Evolutionary conservation across 176 grass and related monocot genomes (phyloP).

Genomic region (Raddia distichophylla): DNA sequence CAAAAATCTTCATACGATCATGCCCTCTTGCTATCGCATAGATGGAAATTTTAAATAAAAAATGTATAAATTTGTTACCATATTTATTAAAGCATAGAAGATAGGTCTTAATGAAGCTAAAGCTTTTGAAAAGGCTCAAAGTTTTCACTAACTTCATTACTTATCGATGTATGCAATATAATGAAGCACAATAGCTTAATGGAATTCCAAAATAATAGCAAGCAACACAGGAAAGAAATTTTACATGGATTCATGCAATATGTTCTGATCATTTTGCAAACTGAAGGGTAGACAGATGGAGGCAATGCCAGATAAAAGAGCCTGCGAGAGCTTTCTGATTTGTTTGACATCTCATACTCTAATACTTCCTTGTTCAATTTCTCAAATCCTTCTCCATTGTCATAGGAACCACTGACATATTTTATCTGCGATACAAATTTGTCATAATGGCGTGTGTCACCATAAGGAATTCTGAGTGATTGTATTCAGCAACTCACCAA

Average conservation of each 20-base stretch:
- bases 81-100: conserved; percentile 16
- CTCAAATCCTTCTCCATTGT: conserved; percentile 80
- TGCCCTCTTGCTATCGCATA: conserved; percentile 14
- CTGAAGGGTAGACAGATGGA: conserved; percentile 98
- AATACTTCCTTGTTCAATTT: conserved; percentile 83
- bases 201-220: not conserved
- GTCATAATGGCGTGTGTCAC: conserved; percentile 7
- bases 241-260: conserved; percentile 97
- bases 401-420: conserved; percentile 98
- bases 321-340: conserved; percentile 78
- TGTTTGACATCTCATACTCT: conserved; percentile 72
- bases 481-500: conserved; percentile 60
- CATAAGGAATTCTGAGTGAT: conserved; percentile 25
- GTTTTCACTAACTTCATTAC: not conserved
- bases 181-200: conserved; percentile 3
- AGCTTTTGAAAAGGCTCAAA: conserved; percentile 13
- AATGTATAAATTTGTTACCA: not conserved
- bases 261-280: conserved; percentile 96
- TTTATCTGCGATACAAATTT: conserved; percentile 70
- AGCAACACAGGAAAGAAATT: conserved; percentile 1
- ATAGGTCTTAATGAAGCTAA: conserved; percentile 17
- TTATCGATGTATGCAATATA: not conserved
- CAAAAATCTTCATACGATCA: not conserved
- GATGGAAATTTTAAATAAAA: conserved; percentile 1
- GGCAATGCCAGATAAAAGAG: conserved; percentile 99